Evolutionary conservation across 805 yeast species (phyloP).

Genomic region (Tanozyma kutaoensis): DNA sequence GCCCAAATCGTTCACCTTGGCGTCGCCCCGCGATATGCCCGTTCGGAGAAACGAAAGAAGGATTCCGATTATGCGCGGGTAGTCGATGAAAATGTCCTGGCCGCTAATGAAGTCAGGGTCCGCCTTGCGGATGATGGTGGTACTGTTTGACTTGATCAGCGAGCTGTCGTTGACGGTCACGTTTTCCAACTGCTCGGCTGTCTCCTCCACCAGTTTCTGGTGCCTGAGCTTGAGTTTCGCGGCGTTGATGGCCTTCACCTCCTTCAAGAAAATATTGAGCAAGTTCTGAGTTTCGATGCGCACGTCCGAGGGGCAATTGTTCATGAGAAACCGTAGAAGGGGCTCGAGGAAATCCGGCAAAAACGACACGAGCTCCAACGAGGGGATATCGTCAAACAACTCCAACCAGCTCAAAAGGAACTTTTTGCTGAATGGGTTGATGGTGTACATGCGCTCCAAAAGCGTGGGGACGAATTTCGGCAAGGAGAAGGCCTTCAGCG

Average conservation of each 20-base stretch:
- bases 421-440: constrained; percentile 85
- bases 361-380: constrained; percentile 73
- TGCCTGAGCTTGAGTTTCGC: too few relatives aligned
- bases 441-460: constrained; percentile 81
- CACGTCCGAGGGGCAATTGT: constrained; percentile 78
- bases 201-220: constrained; percentile 19
- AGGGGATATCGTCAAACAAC: constrained; percentile 86
- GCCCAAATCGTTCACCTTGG: constrained; percentile 12
- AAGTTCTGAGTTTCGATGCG: constrained; percentile 74
- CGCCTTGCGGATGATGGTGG: constrained; percentile 10
- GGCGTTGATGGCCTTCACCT: constrained; percentile 68
- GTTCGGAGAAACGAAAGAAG: constrained; percentile 66
- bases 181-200: too few relatives aligned
- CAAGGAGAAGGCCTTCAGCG: constrained; percentile 63
- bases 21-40: constrained; percentile 6
- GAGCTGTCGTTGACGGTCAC: too few relatives aligned
- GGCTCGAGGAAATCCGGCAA: constrained; percentile 86
- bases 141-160: constrained; percentile 15
- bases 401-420: constrained; percentile 91
- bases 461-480: constrained; percentile 85
- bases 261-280: constrained; percentile 62
- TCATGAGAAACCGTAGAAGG: constrained; percentile 55
- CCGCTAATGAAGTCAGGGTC: constrained; percentile 19
- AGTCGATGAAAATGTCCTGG: constrained; percentile 75
- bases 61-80: constrained; percentile 67